These are phyloP conservation scores for Copromyces sp. DNA, from an alignment of 495 filamentous ascomycete species.

Conservation along the genomic window DNA sequence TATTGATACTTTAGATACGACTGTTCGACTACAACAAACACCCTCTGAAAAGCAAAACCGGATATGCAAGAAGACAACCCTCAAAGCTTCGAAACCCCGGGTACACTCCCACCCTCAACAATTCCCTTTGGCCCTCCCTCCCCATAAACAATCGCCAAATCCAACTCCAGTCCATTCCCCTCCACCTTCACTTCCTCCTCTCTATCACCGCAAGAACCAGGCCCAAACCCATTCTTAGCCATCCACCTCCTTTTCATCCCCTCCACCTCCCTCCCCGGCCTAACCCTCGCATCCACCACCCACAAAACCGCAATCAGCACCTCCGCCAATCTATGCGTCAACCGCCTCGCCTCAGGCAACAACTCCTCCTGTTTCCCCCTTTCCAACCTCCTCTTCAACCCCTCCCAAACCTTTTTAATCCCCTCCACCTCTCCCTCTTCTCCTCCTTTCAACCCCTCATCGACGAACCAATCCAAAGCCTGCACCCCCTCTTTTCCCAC, in stretches of 20 bases:
- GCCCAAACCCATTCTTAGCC: constrained; percentile 18
- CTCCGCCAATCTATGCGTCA: constrained; percentile 24
- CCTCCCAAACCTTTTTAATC: constrained; percentile 13
- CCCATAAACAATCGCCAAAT: constrained; percentile 19
- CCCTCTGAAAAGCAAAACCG: no score
- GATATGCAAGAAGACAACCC: neutral
- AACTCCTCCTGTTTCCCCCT: constrained; percentile 14
- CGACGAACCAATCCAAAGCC: constrained; percentile 30
- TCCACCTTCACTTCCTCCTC: neutral
- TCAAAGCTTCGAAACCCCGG: constrained; percentile 2
- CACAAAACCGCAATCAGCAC: constrained; percentile 25
- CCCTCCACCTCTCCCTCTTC: neutral
- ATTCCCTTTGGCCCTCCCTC: neutral
- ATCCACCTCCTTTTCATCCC: constrained; percentile 23
- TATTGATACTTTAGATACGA: no score
- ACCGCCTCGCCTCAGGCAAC: constrained; percentile 23
- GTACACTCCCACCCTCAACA: neutral
- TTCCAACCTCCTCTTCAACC: constrained; percentile 11
- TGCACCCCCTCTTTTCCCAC: constrained; percentile 29
- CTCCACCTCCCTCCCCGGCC: constrained; percentile 15
- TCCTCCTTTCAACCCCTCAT: neutral
- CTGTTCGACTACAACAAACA: no score
- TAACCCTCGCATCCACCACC: constrained; percentile 18
- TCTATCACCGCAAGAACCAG: constrained; percentile 1
- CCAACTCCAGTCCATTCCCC: constrained; percentile 6